A percentile compares a stretch with the other conserved stretches of the same genome.
Evolutionary conservation across 345 rosid species (phyloP).

Genomic region (Camelina sativa): DNA sequence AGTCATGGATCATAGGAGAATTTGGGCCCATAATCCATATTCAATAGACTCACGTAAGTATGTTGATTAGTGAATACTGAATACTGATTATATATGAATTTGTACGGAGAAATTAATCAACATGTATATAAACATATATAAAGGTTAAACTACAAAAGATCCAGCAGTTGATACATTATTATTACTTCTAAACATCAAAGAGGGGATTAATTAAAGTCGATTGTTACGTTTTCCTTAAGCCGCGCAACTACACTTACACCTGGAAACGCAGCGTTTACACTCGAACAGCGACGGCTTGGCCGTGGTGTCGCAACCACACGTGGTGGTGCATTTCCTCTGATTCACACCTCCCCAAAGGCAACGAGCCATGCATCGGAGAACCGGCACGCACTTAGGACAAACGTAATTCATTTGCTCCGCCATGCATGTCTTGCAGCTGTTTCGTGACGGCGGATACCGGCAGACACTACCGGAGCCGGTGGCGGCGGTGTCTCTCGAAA

Average conservation of each 20-base stretch:
- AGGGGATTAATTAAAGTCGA: background rate
- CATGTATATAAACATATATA: conserved; percentile 1
- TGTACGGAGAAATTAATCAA: conserved; percentile 13
- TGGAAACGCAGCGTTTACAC: conserved; percentile 71
- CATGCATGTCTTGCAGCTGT: conserved; percentile 62
- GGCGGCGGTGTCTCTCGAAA: conserved; percentile 7
- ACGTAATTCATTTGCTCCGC: conserved; percentile 52
- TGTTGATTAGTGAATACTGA: too few species aligned
- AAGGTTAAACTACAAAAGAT: conserved; percentile 7
- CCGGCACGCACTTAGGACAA: conserved; percentile 66
- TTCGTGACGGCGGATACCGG: conserved; percentile 36
- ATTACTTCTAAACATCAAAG: conserved; percentile 3
- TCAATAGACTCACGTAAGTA: too few species aligned
- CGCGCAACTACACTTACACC: conserved; percentile 74
- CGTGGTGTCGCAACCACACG: conserved; percentile 56
- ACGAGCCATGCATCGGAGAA: conserved; percentile 72
- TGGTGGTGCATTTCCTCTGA: conserved; percentile 47
- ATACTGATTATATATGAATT: background rate
- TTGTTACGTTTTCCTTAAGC: conserved; percentile 8
- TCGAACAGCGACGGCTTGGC: conserved; percentile 55
- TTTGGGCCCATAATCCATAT: background rate
- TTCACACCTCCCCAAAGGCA: conserved; percentile 77
- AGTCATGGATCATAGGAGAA: background rate
- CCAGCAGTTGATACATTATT: conserved; percentile 20
- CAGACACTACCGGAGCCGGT: conserved; percentile 13